These are phyloP conservation scores for Saccharomycopsis hybrid DNA, from an alignment of 1,139 yeast genomes.

Conservation along the genomic window DNA sequence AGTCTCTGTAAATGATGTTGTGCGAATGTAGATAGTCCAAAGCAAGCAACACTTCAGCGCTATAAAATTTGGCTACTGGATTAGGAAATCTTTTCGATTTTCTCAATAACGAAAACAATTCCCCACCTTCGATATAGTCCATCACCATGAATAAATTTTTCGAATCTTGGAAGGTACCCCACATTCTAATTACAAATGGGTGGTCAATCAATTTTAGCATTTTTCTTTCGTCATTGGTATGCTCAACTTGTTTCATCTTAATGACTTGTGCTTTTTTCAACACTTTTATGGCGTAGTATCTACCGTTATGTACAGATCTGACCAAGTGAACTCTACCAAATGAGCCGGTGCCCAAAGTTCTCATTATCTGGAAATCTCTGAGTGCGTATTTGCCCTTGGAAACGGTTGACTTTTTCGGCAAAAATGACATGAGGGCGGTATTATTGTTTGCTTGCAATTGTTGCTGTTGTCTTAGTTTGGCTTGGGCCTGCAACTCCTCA, in stretches of 20 bases:
- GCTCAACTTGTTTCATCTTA: slow-evolving; percentile 96
- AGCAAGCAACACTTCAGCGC: slow-evolving; percentile 92
- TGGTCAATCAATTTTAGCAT: slow-evolving; percentile 92
- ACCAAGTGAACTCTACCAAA: slow-evolving; percentile 96
- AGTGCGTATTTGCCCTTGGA: slow-evolving; percentile 85
- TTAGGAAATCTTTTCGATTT: slow-evolving; percentile 93
- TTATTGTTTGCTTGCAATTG: slow-evolving; percentile 10
- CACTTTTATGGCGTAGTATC: slow-evolving; percentile 92
- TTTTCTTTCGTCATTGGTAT: slow-evolving; percentile 93
- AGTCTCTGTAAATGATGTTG: slow-evolving; percentile 89
- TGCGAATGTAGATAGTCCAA: slow-evolving; percentile 87
- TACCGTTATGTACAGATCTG: slow-evolving; percentile 84
- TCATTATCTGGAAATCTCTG: slow-evolving; percentile 82
- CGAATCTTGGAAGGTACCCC: slow-evolving; percentile 98
- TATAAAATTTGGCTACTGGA: slow-evolving; percentile 96
- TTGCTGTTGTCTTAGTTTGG: slow-evolving; percentile 15
- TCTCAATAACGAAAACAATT: slow-evolving; percentile 77
- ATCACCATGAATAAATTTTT: slow-evolving; percentile 89
- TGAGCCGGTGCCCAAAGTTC: slow-evolving; percentile 96
- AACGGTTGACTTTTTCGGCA: slow-evolving; percentile 42
- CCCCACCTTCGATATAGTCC: slow-evolving; percentile 99
- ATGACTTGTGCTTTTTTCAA: slow-evolving; percentile 87
- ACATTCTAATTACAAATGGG: slow-evolving; percentile 91
- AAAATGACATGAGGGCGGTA: slow-evolving; percentile 10
- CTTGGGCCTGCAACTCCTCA: slow-evolving; percentile 21